Base-by-base conservation (phyloP, 495 filamentous ascomycete genomes). In the Xylaria castorea region DNA sequence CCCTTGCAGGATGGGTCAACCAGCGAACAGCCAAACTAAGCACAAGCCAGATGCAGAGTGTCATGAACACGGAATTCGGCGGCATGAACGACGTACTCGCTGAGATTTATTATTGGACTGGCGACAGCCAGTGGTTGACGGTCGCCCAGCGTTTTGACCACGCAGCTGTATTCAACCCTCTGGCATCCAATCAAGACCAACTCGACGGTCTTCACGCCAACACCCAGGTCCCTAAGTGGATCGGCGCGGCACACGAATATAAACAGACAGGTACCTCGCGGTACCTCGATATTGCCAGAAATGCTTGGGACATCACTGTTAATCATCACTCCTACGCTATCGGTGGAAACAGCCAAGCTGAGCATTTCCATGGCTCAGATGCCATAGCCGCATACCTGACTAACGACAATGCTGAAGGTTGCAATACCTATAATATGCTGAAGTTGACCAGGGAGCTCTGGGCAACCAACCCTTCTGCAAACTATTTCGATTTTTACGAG, bases 401-500 rank as follows among this genome's bases (percentile, higher is more conserved):
- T 14, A 68, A 66, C 16, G 81, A 83, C 66, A 81, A 80, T 8
- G 76, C 74, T 61, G 81, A 83, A 74, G 71, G 68, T 5, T 83
- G 81, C 77, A 82, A 83, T 64, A 81, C 81, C 25, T 82, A 82
- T 73, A 83, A 83, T 66, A 80, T 83, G 81, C 75, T 83, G 18
- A 81, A 81, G 68, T 71, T 83, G n/a, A 83, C 81, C 1, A 76
- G 81, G 16, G 81, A 83, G 36, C 75, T 83, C 22, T 83, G 72
- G 71, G 55, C 72, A 9, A 68, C 76, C 25, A 73, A 78, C 36
- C 76, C 80, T 4, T 71, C 63, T 46, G 73, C 65, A n/a, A 77
- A 79, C 11, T 81, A 83, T 70, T 82, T 83, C 66, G 81, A 83
- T 75, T 83, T 75, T 60, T 83, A 83, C 73, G 81, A 83, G 70